Evolutionary conservation across 2,329 filamentous ascomycete species (phyloP).

Genomic region (Cryphonectria naterciae): DNA sequence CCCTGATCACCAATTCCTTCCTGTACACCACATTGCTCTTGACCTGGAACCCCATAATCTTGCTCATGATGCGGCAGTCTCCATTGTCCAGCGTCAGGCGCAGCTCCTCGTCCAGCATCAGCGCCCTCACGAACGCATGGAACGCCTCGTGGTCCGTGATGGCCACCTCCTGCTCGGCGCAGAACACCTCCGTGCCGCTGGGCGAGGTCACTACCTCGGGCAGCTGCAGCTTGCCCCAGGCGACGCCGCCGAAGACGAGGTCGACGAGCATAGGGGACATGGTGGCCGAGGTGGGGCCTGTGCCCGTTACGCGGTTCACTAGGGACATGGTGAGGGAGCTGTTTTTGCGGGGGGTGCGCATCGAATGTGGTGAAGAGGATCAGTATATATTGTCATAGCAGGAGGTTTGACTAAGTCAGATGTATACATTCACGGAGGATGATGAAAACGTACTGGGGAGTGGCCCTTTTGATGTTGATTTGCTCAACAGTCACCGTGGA

Average conservation of each 20-base stretch:
- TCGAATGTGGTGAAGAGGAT: neutral
- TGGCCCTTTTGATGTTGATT: conserved; percentile 38
- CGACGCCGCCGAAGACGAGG: conserved; percentile 37
- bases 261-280: conserved; percentile 38
- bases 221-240: conserved; percentile 38
- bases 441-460: conserved; percentile 36
- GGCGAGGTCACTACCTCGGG: conserved; percentile 38
- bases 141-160: conserved; percentile 38
- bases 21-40: conserved; percentile 34
- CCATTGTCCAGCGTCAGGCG: conserved; percentile 38
- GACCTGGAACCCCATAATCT: conserved; percentile 32
- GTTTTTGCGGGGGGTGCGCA: neutral
- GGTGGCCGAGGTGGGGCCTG: conserved; percentile 38
- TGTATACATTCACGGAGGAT: neutral
- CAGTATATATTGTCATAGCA: neutral
- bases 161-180: conserved; percentile 36
- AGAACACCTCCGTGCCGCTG: conserved; percentile 35
- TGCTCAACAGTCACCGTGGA: conserved; percentile 36
- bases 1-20: conserved; percentile 37
- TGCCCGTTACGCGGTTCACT: conserved; percentile 38
- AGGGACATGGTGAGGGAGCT: conserved; percentile 39
- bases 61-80: conserved; percentile 35
- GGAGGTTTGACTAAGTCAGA: neutral
- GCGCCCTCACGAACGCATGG: conserved; percentile 38
- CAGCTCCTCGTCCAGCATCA: conserved; percentile 37